A percentile compares a stretch with the other conserved stretches of the same genome.
Conservation (phyloP, 2,329 filamentous ascomycete species). For the Colletotrichum cereale region DNA sequence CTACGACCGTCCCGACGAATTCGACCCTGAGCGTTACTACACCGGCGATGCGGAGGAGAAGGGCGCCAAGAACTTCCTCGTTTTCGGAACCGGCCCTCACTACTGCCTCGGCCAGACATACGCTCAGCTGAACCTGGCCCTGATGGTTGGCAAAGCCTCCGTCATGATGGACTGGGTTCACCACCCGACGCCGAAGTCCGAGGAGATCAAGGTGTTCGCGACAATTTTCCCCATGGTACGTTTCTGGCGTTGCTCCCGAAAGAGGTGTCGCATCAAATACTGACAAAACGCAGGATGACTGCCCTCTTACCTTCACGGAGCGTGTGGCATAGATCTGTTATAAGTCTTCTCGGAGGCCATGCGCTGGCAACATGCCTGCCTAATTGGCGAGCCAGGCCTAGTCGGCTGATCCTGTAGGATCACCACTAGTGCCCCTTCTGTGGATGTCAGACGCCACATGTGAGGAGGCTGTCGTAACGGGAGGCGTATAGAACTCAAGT, state of each 20-base stretch:
- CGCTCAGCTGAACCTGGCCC: conserved; percentile 87
- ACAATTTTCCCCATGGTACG: conserved; percentile 96
- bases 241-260: conserved; percentile 40
- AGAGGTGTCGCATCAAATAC: conserved; percentile 18
- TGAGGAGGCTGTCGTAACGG: neutral
- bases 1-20: conserved; percentile 89
- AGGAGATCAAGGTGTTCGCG: conserved; percentile 98
- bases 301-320: conserved; percentile 78
- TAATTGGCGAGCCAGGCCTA: conserved; percentile 8
- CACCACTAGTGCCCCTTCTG: conserved; percentile 16
- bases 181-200: conserved; percentile 82
- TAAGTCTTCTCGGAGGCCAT: neutral
- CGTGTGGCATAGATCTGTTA: conserved; percentile 57
- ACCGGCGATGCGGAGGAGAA: conserved; percentile 88
- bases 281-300: conserved; percentile 75
- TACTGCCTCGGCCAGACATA: conserved; percentile 97
- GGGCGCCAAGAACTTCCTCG: conserved; percentile 92
- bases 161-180: conserved; percentile 92
- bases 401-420: conserved; percentile 11
- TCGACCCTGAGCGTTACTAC: conserved; percentile 93
- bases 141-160: conserved; percentile 91
- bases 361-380: conserved; percentile 2
- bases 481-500: conserved; percentile 15
- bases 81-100: conserved; percentile 95
- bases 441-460: conserved; percentile 23